phyloP scores from a whole-genome alignment of 2,329 filamentous ascomycete genomes.

The Paracamarosporium sp. region DNA sequence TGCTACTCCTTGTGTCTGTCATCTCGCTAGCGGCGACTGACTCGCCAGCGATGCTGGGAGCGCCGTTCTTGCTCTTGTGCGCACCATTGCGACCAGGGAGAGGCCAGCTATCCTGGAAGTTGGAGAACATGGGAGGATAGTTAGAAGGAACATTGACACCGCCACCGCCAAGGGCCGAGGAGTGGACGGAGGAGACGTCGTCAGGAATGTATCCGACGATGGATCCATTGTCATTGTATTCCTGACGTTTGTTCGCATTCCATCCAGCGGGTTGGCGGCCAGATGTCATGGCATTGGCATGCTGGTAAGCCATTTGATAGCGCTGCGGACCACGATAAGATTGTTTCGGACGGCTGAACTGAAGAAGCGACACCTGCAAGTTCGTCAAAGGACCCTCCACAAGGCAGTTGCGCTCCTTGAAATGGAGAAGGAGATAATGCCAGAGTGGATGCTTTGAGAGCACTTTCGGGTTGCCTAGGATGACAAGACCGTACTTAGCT shows the following conservation, averaged over 20 bases:
- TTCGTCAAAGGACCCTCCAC: slow-evolving; percentile 96
- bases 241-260: slow-evolving; percentile 57
- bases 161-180: slow-evolving; percentile 82
- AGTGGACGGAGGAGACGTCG: slow-evolving; percentile 95
- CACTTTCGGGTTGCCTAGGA: slow-evolving; percentile 96
- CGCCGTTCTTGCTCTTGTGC: slow-evolving; percentile 68
- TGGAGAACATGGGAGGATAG: slow-evolving; percentile 94
- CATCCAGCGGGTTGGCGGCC: slow-evolving; percentile 45
- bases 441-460: slow-evolving; percentile 96
- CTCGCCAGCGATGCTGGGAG: slow-evolving; percentile 85
- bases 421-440: slow-evolving; percentile 94
- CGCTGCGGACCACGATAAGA: slow-evolving; percentile 88
- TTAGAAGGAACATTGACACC: slow-evolving; percentile 79
- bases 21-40: slow-evolving; percentile 91
- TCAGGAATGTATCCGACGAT: slow-evolving; percentile 96
- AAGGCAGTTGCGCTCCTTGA: slow-evolving; percentile 95
- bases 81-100: slow-evolving; percentile 73
- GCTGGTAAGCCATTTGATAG: slow-evolving; percentile 80
- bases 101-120: slow-evolving; percentile 91
- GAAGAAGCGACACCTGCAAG: slow-evolving; percentile 91
- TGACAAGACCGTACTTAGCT: slow-evolving; percentile 95
- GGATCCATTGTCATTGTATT: slow-evolving; percentile 79
- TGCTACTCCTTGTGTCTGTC: slow-evolving; percentile 81
- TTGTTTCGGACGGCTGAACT: slow-evolving; percentile 93
- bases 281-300: slow-evolving; percentile 66